Conservation (phyloP, 2,329 filamentous ascomycete genomes). For the Claviceps digitariae region DNA sequence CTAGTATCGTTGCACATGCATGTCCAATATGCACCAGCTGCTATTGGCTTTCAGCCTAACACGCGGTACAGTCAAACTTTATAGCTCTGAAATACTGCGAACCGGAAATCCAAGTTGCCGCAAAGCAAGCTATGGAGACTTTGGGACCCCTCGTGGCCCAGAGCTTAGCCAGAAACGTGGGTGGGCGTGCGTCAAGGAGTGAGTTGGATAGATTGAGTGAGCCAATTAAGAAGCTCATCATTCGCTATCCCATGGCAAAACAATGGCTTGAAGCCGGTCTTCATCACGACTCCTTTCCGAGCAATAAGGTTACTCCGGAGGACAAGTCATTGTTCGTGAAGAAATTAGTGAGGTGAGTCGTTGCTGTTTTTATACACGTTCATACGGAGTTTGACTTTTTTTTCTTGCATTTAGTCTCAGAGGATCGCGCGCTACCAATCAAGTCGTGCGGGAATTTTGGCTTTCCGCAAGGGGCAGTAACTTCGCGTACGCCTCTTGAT, state of each 20-base stretch:
- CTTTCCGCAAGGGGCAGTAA: slow-evolving; percentile 48
- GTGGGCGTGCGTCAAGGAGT: slow-evolving; percentile 54
- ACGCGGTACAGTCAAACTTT: slow-evolving; percentile 33
- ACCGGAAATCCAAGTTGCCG: slow-evolving; percentile 26
- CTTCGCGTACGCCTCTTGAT: slow-evolving; percentile 46
- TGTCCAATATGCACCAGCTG: neutral
- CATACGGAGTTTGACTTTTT: neutral
- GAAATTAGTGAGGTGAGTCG: slow-evolving; percentile 45
- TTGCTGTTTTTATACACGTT: neutral
- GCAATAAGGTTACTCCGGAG: slow-evolving; percentile 39
- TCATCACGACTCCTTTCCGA: slow-evolving; percentile 40
- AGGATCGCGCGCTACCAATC: slow-evolving; percentile 50
- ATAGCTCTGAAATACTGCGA: slow-evolving; percentile 32
- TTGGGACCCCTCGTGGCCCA: slow-evolving; percentile 48
- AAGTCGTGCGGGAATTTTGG: slow-evolving; percentile 60
- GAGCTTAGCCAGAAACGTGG: slow-evolving; percentile 50
- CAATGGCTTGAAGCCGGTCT: slow-evolving; percentile 51
- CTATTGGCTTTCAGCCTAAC: neutral
- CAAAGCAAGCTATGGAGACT: slow-evolving; percentile 38
- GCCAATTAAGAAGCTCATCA: slow-evolving; percentile 55
- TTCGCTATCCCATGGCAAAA: slow-evolving; percentile 39
- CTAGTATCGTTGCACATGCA: neutral
- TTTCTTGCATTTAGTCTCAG: slow-evolving; percentile 35
- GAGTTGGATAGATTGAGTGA: slow-evolving; percentile 60
- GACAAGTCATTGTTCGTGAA: slow-evolving; percentile 54